Evolutionary conservation across 1,139 yeast genomes (phyloP).

Genomic region (Williopsis jadinii): DNA sequence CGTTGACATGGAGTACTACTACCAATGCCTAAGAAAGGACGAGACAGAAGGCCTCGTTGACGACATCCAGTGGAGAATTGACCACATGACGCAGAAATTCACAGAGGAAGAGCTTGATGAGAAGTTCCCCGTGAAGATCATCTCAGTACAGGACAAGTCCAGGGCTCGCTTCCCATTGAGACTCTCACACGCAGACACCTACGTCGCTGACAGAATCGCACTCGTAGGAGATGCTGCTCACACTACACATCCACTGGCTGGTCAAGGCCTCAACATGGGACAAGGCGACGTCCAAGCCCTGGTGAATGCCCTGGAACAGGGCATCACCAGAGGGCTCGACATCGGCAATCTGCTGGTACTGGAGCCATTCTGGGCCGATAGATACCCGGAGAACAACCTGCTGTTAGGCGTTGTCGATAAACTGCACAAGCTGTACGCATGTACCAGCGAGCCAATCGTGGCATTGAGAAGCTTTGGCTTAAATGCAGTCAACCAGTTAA

Average conservation of each 20-base stretch:
- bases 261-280: conserved; percentile 99
- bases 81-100: conserved; percentile 34
- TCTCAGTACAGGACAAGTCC: conserved; percentile 49
- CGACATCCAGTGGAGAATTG: conserved; percentile 71
- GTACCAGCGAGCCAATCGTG: conserved; percentile 69
- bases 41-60: conserved; percentile 45
- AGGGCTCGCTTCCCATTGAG: conserved; percentile 88
- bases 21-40: conserved; percentile 46
- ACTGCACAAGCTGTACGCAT: conserved; percentile 78
- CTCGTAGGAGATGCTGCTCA: conserved; percentile 98
- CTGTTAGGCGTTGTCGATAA: conserved; percentile 88
- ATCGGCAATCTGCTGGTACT: conserved; percentile 78
- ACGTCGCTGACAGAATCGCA: conserved; percentile 78
- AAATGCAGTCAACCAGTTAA: conserved; percentile 55
- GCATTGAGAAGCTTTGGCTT: conserved; percentile 71
- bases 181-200: conserved; percentile 85
- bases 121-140: conserved; percentile 60
- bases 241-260: conserved; percentile 95
- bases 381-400: conserved; percentile 75
- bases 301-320: conserved; percentile 61
- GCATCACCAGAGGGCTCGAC: conserved; percentile 74
- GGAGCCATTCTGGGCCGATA: conserved; percentile 77
- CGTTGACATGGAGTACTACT: conserved; percentile 72
- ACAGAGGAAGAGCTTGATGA: conserved; percentile 43
- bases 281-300: conserved; percentile 82